Conservation (phyloP, 257 asterid genomes). For the Capsicum pubescens region DNA sequence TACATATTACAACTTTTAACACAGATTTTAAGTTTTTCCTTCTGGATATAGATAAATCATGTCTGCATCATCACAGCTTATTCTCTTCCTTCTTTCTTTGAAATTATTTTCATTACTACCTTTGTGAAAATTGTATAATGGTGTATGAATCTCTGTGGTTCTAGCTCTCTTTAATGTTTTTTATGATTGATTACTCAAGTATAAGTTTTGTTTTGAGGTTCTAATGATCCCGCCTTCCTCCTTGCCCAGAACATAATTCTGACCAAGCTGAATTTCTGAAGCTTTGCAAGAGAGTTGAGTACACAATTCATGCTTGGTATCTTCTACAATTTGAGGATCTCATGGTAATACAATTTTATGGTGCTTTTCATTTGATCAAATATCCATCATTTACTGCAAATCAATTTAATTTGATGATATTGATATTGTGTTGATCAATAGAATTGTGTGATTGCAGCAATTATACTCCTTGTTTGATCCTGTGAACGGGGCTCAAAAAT, state of each 20-base stretch:
- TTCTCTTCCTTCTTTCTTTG: neutral
- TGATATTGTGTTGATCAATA: slow-evolving; percentile 21
- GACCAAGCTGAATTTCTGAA: slow-evolving; percentile 93
- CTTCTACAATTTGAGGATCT: slow-evolving; percentile 96
- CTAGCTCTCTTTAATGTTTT: neutral
- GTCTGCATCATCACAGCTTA: neutral
- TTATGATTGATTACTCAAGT: slow-evolving; percentile 8
- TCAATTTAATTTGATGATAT: neutral
- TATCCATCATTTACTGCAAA: slow-evolving; percentile 19
- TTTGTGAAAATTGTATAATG: neutral
- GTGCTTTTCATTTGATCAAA: slow-evolving; percentile 22
- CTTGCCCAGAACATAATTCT: slow-evolving; percentile 70
- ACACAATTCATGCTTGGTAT: slow-evolving; percentile 97
- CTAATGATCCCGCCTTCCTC: slow-evolving; percentile 27
- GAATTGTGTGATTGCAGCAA: slow-evolving; percentile 66
- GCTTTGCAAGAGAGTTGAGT: slow-evolving; percentile 97
- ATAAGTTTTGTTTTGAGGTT: neutral
- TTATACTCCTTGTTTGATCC: slow-evolving; percentile 97
- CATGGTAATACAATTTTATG: slow-evolving; percentile 57
- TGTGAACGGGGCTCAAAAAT: slow-evolving; percentile 75
- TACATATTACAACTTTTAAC: neutral
- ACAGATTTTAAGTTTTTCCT: neutral
- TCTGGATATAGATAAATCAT: neutral
- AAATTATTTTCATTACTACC: neutral
- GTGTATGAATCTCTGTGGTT: neutral